Evolutionary conservation across 1,139 yeast genomes (phyloP).

Genomic region (Wickerhamomyces sp.): DNA sequence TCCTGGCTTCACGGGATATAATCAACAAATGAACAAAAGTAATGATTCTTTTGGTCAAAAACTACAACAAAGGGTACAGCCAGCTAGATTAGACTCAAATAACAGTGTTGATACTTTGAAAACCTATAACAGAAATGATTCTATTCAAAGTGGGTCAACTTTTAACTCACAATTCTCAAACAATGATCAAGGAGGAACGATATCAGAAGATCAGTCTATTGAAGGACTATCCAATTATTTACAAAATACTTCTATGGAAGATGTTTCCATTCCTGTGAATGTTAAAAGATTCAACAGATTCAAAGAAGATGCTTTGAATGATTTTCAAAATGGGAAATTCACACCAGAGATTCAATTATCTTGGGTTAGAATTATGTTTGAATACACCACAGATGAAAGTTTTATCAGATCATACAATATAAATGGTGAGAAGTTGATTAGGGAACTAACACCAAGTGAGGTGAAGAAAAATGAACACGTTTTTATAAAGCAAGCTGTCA

Average conservation of each 20-base stretch:
- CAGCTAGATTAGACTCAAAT: background rate
- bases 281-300: constrained; percentile 21
- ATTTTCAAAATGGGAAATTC: constrained; percentile 28
- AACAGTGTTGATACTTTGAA: constrained; percentile 2
- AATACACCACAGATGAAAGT: constrained; percentile 35
- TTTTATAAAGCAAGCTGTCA: constrained; percentile 52
- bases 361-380: constrained; percentile 47
- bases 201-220: background rate
- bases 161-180: background rate
- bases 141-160: background rate
- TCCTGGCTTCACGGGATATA: constrained; percentile 11
- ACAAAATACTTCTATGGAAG: background rate
- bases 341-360: constrained; percentile 41
- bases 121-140: background rate
- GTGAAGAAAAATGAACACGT: constrained; percentile 46
- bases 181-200: background rate
- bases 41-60: constrained; percentile 15
- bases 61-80: constrained; percentile 8
- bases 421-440: constrained; percentile 36
- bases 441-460: constrained; percentile 36
- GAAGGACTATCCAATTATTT: background rate
- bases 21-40: constrained; percentile 9
- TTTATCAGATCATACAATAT: constrained; percentile 39
- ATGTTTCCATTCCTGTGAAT: constrained; percentile 4
- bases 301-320: constrained; percentile 29